These are phyloP conservation scores for Phytophthora pluvialis DNA, from an alignment of 352 stramenopile species.

Conservation along the genomic window DNA sequence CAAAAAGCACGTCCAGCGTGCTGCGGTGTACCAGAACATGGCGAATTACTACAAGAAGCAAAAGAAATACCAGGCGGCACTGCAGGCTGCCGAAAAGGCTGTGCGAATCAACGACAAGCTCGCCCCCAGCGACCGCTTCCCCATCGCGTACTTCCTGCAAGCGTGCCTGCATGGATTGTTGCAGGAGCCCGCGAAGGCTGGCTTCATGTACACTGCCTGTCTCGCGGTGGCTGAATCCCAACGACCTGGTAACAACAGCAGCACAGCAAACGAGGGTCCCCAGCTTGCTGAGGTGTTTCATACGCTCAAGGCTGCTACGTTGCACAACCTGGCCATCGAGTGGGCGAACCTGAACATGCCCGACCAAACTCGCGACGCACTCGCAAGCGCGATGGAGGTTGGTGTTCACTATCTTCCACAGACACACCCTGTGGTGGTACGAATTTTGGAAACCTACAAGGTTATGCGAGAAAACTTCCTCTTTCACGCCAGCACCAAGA, in stretches of 20 bases:
- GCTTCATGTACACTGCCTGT: constrained; percentile 71
- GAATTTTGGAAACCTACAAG: constrained; percentile 75
- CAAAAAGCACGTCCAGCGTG: constrained; percentile 65
- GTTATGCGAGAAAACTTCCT: constrained; percentile 73
- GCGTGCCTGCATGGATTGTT: constrained; percentile 67
- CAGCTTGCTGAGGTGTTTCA: constrained; percentile 51
- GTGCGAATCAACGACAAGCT: constrained; percentile 71
- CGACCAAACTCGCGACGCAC: constrained; percentile 60
- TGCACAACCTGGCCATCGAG: constrained; percentile 80
- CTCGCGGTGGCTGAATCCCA: constrained; percentile 49
- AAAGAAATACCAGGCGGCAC: constrained; percentile 72
- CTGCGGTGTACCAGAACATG: constrained; percentile 66
- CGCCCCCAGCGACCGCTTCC: constrained; percentile 49
- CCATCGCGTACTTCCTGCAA: constrained; percentile 68
- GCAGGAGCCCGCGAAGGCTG: constrained; percentile 62
- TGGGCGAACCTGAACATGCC: constrained; percentile 71
- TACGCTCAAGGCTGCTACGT: constrained; percentile 57
- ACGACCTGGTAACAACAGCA: constrained; percentile 13
- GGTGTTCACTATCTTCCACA: constrained; percentile 57
- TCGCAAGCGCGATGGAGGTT: constrained; percentile 70
- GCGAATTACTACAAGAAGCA: constrained; percentile 82
- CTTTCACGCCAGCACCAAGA: constrained; percentile 36
- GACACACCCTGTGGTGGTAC: constrained; percentile 56
- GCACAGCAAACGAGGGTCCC: constrained; percentile 13
- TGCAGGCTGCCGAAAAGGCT: constrained; percentile 65